Evolutionary conservation across 2,329 filamentous ascomycete species (phyloP).

Genomic region (Pyricularia grisea): DNA sequence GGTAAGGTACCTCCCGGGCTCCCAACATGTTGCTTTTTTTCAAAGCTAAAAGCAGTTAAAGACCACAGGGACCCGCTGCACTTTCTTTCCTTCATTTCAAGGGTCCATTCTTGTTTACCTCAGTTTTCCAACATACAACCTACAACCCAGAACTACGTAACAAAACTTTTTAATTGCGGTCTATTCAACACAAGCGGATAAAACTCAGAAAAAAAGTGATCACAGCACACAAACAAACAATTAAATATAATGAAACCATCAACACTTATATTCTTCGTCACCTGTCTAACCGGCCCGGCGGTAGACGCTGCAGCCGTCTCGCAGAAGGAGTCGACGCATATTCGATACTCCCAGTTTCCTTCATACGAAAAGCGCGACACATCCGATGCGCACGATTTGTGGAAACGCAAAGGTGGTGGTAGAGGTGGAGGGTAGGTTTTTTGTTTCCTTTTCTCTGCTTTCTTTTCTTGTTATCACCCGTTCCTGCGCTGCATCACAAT

Average conservation of each 20-base stretch:
- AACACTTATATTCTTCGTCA: conserved; percentile 5
- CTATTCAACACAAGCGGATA: background rate
- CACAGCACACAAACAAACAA: background rate
- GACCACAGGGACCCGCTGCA: background rate
- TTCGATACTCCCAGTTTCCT: background rate
- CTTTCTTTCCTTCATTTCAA: background rate
- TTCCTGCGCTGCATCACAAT: background rate
- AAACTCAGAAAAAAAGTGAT: background rate
- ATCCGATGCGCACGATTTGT: conserved; percentile 31
- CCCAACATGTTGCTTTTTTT: background rate
- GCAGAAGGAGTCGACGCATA: conserved; percentile 9
- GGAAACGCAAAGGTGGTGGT: conserved; percentile 53
- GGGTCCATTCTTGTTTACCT: background rate
- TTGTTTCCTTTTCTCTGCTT: background rate
- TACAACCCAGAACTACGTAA: background rate
- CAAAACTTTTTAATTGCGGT: background rate
- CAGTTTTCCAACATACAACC: background rate
- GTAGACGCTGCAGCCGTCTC: conserved; percentile 15
- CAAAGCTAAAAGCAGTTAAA: background rate
- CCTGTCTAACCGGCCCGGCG: conserved; percentile 7
- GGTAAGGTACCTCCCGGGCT: too few relatives aligned
- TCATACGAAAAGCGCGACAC: background rate
- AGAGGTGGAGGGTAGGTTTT: conserved; percentile 27
- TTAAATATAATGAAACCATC: conserved; percentile 9
- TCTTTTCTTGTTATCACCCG: background rate